Conservation (phyloP, 1,284 basidiomycete genomes). For the Lentinula novae-zelandiae region DNA sequence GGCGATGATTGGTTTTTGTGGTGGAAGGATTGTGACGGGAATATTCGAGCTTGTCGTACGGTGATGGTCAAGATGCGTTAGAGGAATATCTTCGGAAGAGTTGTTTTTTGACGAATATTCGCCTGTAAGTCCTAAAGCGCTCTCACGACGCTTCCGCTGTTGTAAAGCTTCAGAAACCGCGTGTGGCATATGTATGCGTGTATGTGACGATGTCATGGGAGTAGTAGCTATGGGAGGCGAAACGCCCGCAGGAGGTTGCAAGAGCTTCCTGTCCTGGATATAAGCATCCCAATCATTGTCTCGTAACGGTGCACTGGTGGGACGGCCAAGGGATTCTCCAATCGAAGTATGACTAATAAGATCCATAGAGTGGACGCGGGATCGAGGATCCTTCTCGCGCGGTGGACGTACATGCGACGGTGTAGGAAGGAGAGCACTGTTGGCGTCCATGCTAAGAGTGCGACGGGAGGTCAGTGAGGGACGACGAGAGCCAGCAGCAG, state of each 20-base stretch:
- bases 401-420: slow-evolving; percentile 63
- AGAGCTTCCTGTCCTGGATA: slow-evolving; percentile 72
- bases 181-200: slow-evolving; percentile 53
- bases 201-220: slow-evolving; percentile 34
- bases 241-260: slow-evolving; percentile 78
- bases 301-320: slow-evolving; percentile 66
- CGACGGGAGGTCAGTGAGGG: slow-evolving; percentile 65
- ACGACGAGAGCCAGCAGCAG: slow-evolving; percentile 57
- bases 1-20: slow-evolving; percentile 44
- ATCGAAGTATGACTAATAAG: slow-evolving; percentile 41
- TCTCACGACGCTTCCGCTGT: slow-evolving; percentile 66
- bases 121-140: slow-evolving; percentile 38
- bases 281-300: slow-evolving; percentile 77
- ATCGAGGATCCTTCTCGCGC: slow-evolving; percentile 60
- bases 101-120: slow-evolving; percentile 32
- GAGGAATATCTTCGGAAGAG: slow-evolving; percentile 53
- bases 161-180: slow-evolving; percentile 72
- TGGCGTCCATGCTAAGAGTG: slow-evolving; percentile 63
- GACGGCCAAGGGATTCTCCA: slow-evolving; percentile 57
- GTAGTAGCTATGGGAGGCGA: slow-evolving; percentile 68
- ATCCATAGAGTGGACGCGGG: slow-evolving; percentile 68
- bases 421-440: slow-evolving; percentile 39
- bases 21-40: slow-evolving; percentile 64
- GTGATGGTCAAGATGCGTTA: slow-evolving; percentile 32
- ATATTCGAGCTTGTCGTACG: slow-evolving; percentile 31